Base-by-base conservation (phyloP, 305 asterid species). In the Fraxinus sp. region DNA sequence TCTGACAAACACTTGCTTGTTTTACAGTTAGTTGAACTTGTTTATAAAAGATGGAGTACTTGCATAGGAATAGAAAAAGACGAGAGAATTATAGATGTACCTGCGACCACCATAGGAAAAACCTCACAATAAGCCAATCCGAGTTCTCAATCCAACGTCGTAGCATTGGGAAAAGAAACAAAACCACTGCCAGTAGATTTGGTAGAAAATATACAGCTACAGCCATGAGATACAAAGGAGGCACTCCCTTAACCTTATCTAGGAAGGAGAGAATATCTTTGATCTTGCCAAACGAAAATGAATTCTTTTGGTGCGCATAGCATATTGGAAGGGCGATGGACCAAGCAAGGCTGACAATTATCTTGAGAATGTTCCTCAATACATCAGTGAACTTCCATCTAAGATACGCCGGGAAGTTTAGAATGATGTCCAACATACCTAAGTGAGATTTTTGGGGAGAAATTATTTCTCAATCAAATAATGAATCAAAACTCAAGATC, bases 71-170 rank as follows among this genome's bases (percentile, higher is more conserved):
- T 71, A 81, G 57, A 68, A 76, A 77, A 80, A 72, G 73, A 81
- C 28, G 59, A 73, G 74, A n/a, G 49, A 7, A 74, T 39, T 82
- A 76, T 73, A 80, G 80, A 59, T 35, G 73, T 87, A 97, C 99
- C 98, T 97, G 99, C 79, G 99, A 93, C 99, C 99, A 97, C 99
- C 99, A 97, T 30, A 97, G 93, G 86, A 97, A 92, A 82, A 97
- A 89, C 88, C 99, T 90, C 44, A 94, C 83, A 88, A 94, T 90
- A 88, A 87, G 97, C 98, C 98, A 95, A 86, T 97, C 97, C 22
- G 99, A 97, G 82, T 88, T 97, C 94, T 97, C 99, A 83, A 97
- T 97, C 94, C 97, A 95, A 74, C 99, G 96, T 8, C 98, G 93
- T 75, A 97, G 88, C 99, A 95, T 93, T 16, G 99, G 99, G 82